phyloP scores from a whole-genome alignment of 1,139 yeast genomes.

The Candida sojae region DNA sequence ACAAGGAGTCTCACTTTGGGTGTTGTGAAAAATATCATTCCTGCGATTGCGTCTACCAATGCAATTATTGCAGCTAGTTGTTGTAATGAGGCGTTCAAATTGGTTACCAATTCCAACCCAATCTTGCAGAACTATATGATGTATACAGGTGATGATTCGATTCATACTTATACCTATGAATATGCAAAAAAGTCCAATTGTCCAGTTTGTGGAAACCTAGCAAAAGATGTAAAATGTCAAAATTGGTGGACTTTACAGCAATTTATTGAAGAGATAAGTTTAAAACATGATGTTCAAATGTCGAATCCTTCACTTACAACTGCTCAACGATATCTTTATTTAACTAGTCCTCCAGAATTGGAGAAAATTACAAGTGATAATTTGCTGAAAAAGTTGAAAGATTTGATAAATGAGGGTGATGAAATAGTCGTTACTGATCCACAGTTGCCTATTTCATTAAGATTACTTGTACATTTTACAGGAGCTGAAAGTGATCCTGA shows the following conservation, averaged over 20 bases:
- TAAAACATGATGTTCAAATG: constrained; percentile 41
- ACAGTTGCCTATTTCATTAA: constrained; percentile 47
- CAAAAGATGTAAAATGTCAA: constrained; percentile 33
- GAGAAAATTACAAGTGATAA: constrained; percentile 53
- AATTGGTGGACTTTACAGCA: constrained; percentile 48
- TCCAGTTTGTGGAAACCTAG: constrained; percentile 68
- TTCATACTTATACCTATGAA: constrained; percentile 71
- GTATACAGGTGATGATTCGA: constrained; percentile 79
- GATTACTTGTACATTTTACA: constrained; percentile 24
- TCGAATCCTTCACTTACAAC: constrained; percentile 55
- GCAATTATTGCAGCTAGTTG: constrained; percentile 92
- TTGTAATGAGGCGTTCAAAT: constrained; percentile 83
- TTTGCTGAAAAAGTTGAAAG: constrained; percentile 32
- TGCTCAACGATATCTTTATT: constrained; percentile 42
- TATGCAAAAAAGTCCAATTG: constrained; percentile 64
- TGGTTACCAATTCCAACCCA: constrained; percentile 70
- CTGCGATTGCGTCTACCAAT: constrained; percentile 93
- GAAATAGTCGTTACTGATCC: constrained; percentile 63
- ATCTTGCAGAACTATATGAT: constrained; percentile 79
- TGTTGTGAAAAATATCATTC: constrained; percentile 88
- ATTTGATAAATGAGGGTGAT: constrained; percentile 44
- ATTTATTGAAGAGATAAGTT: constrained; percentile 43
- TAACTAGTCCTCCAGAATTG: constrained; percentile 52
- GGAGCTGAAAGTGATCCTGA: constrained; percentile 22
- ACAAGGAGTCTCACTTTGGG: constrained; percentile 76